Base-by-base conservation (phyloP, 2,329 filamentous ascomycete genomes). In the Colletotrichum endophyticum region DNA sequence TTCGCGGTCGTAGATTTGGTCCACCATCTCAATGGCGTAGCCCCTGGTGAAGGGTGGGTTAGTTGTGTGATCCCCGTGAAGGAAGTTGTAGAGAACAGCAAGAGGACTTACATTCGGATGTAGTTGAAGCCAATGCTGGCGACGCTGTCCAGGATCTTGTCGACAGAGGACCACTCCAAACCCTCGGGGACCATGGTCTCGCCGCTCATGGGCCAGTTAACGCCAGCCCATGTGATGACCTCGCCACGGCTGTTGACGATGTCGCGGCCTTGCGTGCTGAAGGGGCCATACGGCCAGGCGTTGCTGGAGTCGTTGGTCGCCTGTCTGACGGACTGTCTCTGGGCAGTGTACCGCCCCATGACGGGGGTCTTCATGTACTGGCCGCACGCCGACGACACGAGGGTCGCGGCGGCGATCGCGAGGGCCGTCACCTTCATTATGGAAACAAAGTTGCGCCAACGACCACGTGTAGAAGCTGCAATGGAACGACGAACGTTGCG, bases 101-200 rank as follows among this genome's bases (percentile, higher is more conserved):
- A 2, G 28, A 15, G 8, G 39, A 16, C 57, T 73, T 64, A 73
- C 77, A 92, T 81, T 8, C 90, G 88, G 22, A 91, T 87, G 5
- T 88, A 87, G 79, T 92, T 91, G 83, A 91, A 88, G 25, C 89
- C 89, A 4, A 90, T 80, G 72, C 86, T 86, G 74, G 88, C 89
- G 78, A 90, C 85, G 81, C 87, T 86, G 13, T 86, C 82, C 2
- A 90, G 86, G 34, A 91, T 88, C 13, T 82, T 83, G 44, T 84
- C 83, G 30, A 91, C 84, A 0, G 89, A 91, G 56, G 87, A 85
- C 81, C 90, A 90, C 78, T 90, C 88, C 8, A 91, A 83, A 8
- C 90, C 90, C 79, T 91, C 90, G 0, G 89, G 90, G 4, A 91
- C 85, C 89, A 91, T 91, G n/a, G 88, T 85, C 36, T 91, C 89